Percentiles rank a stretch among this genome's conserved stretches.
Conservation (phyloP, 2,329 filamentous ascomycete genomes). For the Pseudopyrenochaeta lycopersici region DNA sequence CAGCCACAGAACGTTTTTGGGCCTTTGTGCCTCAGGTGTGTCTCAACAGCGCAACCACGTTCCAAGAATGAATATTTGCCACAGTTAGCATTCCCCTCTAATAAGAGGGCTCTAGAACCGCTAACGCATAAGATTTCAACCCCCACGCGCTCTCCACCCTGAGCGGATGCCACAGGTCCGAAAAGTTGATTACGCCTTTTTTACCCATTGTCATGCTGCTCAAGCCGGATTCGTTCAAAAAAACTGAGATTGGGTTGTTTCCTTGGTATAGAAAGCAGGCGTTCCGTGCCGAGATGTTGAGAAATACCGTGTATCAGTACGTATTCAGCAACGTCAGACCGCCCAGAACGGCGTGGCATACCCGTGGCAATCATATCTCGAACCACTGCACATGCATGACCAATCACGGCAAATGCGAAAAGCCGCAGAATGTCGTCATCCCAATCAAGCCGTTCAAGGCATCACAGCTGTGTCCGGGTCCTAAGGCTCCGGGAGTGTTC, state of each 20-base stretch:
- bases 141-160: conserved; percentile 4
- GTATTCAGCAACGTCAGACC: neutral
- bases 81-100: conserved; percentile 1
- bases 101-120: neutral
- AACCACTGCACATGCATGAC: conserved; percentile 10
- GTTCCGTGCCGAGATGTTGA: neutral
- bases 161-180: conserved; percentile 4
- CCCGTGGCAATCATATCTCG: conserved; percentile 5
- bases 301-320: neutral
- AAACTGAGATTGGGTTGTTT: neutral
- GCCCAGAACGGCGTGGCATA: conserved; percentile 1
- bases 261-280: neutral
- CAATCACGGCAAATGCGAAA: conserved; percentile 12
- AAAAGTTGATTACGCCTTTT: neutral
- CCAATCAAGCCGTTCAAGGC: conserved; percentile 8
- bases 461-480: conserved; percentile 13
- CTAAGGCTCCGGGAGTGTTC: conserved; percentile 11
- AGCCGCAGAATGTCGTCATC: conserved; percentile 7
- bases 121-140: conserved; percentile 3
- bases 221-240: neutral
- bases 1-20: conserved; percentile 15
- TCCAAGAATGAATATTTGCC: neutral
- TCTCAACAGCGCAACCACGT: conserved; percentile 14
- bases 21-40: conserved; percentile 21
- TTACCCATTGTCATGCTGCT: neutral